These are phyloP conservation scores for Penicillium pulvis DNA, from an alignment of 495 filamentous ascomycete genomes.

Conservation along the genomic window DNA sequence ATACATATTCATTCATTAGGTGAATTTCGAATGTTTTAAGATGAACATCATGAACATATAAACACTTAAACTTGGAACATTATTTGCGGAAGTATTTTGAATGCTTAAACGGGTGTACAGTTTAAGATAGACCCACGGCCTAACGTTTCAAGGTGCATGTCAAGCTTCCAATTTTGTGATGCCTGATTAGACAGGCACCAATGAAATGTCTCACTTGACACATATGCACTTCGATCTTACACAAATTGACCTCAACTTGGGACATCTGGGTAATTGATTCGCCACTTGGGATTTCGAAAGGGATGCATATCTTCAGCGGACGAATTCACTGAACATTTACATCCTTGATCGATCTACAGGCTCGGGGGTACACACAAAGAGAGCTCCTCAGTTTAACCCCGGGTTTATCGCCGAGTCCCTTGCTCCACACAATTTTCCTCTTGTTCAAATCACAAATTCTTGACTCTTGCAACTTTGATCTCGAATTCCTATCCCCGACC, in stretches of 20 bases:
- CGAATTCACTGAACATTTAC: background rate
- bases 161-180: background rate
- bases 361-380: background rate
- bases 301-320: background rate
- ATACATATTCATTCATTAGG: too few species aligned
- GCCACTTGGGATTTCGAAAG: background rate
- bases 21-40: too few species aligned
- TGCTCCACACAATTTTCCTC: background rate
- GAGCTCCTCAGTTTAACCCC: background rate
- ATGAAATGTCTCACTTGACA: slow-evolving; percentile 1
- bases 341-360: background rate
- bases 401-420: background rate
- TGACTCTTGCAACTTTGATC: background rate
- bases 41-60: too few species aligned
- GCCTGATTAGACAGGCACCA: background rate
- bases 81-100: too few species aligned
- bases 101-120: too few species aligned
- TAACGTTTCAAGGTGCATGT: background rate
- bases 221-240: background rate
- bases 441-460: background rate
- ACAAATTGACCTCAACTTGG: background rate
- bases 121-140: too few species aligned
- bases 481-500: background rate
- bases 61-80: too few species aligned
- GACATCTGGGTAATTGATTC: background rate